Percentiles rank a stretch among this genome's conserved stretches.
Conservation (phyloP, 257 asterid species). For the Penstemon barbatus region DNA sequence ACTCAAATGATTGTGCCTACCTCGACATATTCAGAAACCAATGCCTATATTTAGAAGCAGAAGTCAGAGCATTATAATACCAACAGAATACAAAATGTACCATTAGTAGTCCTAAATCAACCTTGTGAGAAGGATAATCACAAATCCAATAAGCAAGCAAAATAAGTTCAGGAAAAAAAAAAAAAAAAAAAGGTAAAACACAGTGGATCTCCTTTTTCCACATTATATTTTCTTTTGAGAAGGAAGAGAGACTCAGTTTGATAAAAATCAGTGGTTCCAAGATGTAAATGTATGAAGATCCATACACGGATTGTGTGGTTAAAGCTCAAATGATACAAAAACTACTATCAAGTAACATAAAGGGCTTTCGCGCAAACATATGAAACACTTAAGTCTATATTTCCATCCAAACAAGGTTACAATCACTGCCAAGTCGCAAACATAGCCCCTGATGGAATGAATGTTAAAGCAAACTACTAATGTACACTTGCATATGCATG, state of each 20-base stretch:
- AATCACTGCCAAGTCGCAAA: neutral
- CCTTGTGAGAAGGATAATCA: neutral
- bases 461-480: neutral
- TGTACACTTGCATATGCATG: neutral
- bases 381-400: neutral
- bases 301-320: neutral
- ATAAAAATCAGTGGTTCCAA: neutral
- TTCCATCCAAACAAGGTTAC: neutral
- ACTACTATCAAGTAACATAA: neutral
- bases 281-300: neutral
- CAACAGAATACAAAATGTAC: no score
- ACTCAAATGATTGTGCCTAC: neutral
- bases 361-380: neutral
- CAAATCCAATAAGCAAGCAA: neutral
- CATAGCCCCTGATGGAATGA: neutral
- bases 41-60: neutral
- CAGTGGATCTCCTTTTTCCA: neutral
- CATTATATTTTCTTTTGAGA: neutral
- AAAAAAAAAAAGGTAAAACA: neutral
- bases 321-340: neutral
- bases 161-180: neutral
- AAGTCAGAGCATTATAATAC: neutral
- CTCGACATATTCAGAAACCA: neutral
- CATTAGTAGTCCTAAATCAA: neutral
- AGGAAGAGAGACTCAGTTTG: neutral